phyloP scores from a whole-genome alignment of 768 basidiomycete genomes.

The Kwoniella sp. region DNA sequence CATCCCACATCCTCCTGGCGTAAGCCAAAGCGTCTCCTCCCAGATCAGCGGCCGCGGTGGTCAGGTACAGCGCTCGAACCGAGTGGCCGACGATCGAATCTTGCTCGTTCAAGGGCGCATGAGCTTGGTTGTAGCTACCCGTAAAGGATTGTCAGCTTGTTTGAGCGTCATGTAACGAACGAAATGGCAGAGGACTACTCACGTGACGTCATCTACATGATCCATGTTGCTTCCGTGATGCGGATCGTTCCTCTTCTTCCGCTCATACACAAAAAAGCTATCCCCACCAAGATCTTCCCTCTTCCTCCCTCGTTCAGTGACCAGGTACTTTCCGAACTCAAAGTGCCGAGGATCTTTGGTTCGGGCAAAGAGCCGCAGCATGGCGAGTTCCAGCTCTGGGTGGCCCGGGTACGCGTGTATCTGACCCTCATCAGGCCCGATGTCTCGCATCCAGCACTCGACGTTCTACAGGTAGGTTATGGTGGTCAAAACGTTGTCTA shows the following conservation, averaged over 20 bases:
- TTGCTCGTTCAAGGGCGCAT: slow-evolving; percentile 37
- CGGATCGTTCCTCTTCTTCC: slow-evolving; percentile 18
- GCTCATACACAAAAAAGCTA: slow-evolving; percentile 35
- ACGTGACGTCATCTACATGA: slow-evolving; percentile 24
- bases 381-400: slow-evolving; percentile 43
- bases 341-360: slow-evolving; percentile 36
- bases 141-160: too few relatives aligned
- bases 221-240: slow-evolving; percentile 17
- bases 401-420: slow-evolving; percentile 44
- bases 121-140: slow-evolving; percentile 40
- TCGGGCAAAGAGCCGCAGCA: slow-evolving; percentile 32
- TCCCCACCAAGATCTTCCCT: slow-evolving; percentile 30
- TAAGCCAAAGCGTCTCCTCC: slow-evolving; percentile 36
- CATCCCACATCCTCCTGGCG: slow-evolving; percentile 33
- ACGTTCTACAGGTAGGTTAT: slow-evolving; percentile 15
- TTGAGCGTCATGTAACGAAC: too few relatives aligned
- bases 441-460: slow-evolving; percentile 30
- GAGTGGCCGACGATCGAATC: slow-evolving; percentile 40
- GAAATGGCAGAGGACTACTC: slow-evolving; percentile 18
- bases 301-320: slow-evolving; percentile 29
- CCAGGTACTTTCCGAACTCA: slow-evolving; percentile 33
- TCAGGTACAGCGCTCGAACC: slow-evolving; percentile 44
- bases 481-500: not conserved
- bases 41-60: slow-evolving; percentile 39
- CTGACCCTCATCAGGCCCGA: slow-evolving; percentile 30